Percentiles rank a stretch among this genome's conserved stretches.
These are phyloP conservation scores for Brassica balearica DNA, from an alignment of 441 rosid genomes.

Conservation along the genomic window DNA sequence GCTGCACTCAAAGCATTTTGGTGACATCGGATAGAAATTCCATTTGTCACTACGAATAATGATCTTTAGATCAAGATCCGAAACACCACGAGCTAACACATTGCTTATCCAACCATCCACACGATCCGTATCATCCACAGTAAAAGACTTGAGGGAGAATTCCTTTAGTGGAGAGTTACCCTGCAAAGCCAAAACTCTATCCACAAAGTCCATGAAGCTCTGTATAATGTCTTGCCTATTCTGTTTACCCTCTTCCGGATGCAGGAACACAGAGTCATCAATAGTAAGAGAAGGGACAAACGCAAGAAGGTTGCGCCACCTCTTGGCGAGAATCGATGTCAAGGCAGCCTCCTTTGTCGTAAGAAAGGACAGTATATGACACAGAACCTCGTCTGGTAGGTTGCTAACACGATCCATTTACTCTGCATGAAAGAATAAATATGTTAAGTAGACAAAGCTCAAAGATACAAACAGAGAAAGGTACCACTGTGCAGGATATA, in stretches of 20 bases:
- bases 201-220: conserved; percentile 23
- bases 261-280: background rate
- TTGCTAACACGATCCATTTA: background rate
- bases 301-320: conserved; percentile 15
- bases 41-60: too few species aligned
- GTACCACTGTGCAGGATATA: too few species aligned
- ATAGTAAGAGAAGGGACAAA: background rate
- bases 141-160: background rate
- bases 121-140: background rate
- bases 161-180: background rate
- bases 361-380: conserved; percentile 23
- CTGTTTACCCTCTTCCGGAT: background rate
- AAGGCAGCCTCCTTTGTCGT: conserved; percentile 22
- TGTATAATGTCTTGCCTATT: background rate
- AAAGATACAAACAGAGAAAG: background rate
- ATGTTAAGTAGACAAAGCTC: background rate
- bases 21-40: background rate
- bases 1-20: background rate
- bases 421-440: background rate
- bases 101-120: background rate
- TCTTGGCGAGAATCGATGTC: conserved; percentile 4
- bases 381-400: conserved; percentile 25
- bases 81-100: background rate
- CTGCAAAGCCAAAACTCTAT: conserved; percentile 22
- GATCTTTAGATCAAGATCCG: background rate